A percentile compares a stretch with the other conserved stretches of the same genome.
phyloP scores from a whole-genome alignment of 2,329 filamentous ascomycete genomes.

The Phyllosticta citribraziliensis region DNA sequence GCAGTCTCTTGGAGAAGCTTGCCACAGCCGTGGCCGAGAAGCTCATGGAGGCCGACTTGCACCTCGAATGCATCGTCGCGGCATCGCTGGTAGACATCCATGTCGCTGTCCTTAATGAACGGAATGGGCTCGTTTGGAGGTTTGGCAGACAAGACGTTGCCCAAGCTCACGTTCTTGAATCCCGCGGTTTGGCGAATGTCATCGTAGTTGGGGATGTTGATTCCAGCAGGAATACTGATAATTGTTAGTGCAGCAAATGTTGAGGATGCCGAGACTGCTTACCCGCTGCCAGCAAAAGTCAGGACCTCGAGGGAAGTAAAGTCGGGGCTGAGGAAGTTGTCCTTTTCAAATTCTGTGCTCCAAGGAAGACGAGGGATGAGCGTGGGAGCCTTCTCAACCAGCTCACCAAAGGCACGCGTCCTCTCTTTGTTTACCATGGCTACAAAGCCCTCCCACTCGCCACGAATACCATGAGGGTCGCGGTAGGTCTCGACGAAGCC shows the following conservation, averaged over 20 bases:
- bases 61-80: conserved; percentile 87
- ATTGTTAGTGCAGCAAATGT: conserved; percentile 5
- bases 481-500: conserved; percentile 48
- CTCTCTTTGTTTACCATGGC: conserved; percentile 77
- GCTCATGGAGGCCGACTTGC: conserved; percentile 88
- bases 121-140: conserved; percentile 86
- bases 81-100: conserved; percentile 69
- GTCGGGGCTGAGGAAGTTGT: conserved; percentile 88
- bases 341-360: conserved; percentile 84
- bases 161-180: conserved; percentile 89
- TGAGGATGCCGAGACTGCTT: conserved; percentile 10
- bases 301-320: conserved; percentile 92
- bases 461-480: conserved; percentile 44
- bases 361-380: conserved; percentile 89
- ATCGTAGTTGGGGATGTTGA: conserved; percentile 50
- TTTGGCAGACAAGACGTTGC: conserved; percentile 86
- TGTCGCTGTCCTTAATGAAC: conserved; percentile 72
- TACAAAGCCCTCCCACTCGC: conserved; percentile 45
- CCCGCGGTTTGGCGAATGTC: conserved; percentile 60
- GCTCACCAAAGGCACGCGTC: conserved; percentile 74
- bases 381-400: conserved; percentile 69
- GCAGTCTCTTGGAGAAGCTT: conserved; percentile 87
- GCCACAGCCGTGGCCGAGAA: conserved; percentile 81
- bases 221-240: conserved; percentile 46
- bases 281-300: conserved; percentile 59